Evolutionary conservation across 139 green algal genomes (phyloP).

Genomic region (Coelastrella sp.): DNA sequence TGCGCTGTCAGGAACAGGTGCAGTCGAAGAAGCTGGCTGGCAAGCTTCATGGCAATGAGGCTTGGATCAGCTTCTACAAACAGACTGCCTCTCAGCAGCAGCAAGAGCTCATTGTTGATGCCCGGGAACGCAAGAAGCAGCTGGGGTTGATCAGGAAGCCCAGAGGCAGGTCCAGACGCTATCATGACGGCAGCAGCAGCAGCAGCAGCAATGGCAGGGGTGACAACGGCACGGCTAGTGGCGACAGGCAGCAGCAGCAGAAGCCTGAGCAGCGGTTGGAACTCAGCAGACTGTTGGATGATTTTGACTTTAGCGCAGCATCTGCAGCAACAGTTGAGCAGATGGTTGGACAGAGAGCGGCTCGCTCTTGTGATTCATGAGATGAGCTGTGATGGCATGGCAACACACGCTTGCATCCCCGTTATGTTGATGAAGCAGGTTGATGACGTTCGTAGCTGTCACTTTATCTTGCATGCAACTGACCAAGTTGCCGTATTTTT

Average conservation of each 20-base stretch:
- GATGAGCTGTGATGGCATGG: no score
- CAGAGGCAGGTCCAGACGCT: not conserved
- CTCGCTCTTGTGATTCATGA: not conserved
- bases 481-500: no score
- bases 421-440: no score
- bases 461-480: no score
- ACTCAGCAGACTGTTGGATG: not conserved
- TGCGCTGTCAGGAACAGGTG: not conserved
- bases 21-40: not conserved
- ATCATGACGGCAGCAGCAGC: not conserved
- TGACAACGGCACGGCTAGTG: not conserved
- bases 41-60: not conserved
- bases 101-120: not conserved
- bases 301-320: not conserved
- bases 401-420: no score
- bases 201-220: slow-evolving; percentile 4
- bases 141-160: slow-evolving; percentile 1
- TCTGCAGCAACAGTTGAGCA: slow-evolving; percentile 16
- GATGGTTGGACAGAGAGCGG: not conserved
- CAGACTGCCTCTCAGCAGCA: not conserved
- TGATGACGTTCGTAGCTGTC: no score
- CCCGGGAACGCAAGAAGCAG: not conserved
- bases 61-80: not conserved
- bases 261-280: not conserved
- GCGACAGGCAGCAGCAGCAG: slow-evolving; percentile 26